phyloP scores from a whole-genome alignment of 306 rosid genomes.

The Quercus bicolor region DNA sequence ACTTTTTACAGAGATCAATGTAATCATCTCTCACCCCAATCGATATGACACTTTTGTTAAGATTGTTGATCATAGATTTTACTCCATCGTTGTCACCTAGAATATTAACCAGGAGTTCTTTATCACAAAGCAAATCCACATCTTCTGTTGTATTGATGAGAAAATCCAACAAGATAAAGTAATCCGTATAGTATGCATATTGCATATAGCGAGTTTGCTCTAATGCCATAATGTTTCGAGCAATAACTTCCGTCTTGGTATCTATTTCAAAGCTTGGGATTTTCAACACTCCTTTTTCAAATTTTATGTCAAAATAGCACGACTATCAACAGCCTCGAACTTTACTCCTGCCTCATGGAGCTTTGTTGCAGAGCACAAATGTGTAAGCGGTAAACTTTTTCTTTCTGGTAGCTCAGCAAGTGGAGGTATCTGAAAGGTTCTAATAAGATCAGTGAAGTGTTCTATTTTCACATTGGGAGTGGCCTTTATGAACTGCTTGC shows the following conservation, averaged over 20 bases:
- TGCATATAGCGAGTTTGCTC: neutral
- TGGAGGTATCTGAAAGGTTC: neutral
- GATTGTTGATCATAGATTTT: too few species aligned
- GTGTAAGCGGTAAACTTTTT: fast-evolving
- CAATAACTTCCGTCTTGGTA: neutral
- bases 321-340: too few species aligned
- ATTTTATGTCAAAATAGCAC: too few species aligned
- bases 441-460: neutral
- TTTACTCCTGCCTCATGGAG: too few species aligned
- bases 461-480: neutral
- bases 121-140: too few species aligned
- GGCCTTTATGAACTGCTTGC: fast-evolving
- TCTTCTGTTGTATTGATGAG: neutral
- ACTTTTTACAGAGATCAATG: too few species aligned
- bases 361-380: too few species aligned
- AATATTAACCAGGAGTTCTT: too few species aligned
- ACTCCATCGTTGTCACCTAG: too few species aligned
- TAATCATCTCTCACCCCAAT: too few species aligned
- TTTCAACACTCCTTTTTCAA: neutral
- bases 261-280: neutral
- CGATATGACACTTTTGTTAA: too few species aligned
- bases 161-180: fast-evolving
- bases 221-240: neutral
- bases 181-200: neutral
- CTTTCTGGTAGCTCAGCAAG: fast-evolving